Evolutionary conservation across 306 rosid species (phyloP).

Genomic region (Benincasa hispida): DNA sequence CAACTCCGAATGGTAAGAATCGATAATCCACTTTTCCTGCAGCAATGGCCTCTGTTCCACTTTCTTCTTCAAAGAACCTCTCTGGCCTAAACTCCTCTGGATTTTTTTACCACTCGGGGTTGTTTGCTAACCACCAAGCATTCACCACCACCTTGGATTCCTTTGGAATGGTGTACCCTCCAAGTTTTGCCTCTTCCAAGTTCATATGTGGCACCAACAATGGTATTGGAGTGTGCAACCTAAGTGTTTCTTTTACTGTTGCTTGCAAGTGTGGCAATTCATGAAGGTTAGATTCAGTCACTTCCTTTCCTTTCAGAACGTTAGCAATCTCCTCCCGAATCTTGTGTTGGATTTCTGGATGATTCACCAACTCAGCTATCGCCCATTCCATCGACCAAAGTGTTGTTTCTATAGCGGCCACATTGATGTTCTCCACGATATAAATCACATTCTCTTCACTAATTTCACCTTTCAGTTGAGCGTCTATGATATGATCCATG

Average conservation of each 20-base stretch:
- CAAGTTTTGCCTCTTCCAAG: slow-evolving; percentile 68
- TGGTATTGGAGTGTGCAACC: slow-evolving; percentile 70
- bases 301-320: slow-evolving; percentile 35
- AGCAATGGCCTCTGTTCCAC: slow-evolving; percentile 34
- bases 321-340: slow-evolving; percentile 36
- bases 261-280: slow-evolving; percentile 59
- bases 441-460: slow-evolving; percentile 63
- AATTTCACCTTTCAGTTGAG: slow-evolving; percentile 65
- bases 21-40: slow-evolving; percentile 68
- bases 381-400: slow-evolving; percentile 94
- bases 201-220: slow-evolving; percentile 81
- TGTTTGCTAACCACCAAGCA: slow-evolving; percentile 87
- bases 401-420: slow-evolving; percentile 76
- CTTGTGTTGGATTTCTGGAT: slow-evolving; percentile 48
- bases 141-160: slow-evolving; percentile 75
- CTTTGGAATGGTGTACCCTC: slow-evolving; percentile 49
- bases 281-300: slow-evolving; percentile 58
- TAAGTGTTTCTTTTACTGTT: slow-evolving; percentile 55
- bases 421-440: slow-evolving; percentile 70
- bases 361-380: slow-evolving; percentile 68
- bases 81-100: slow-evolving; percentile 74
- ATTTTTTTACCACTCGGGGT: slow-evolving; percentile 58
- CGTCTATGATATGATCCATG: slow-evolving; percentile 74
- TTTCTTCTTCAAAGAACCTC: slow-evolving; percentile 65
- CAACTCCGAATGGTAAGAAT: slow-evolving; percentile 67